Percentiles rank a stretch among this genome's conserved stretches.
Conservation (phyloP, 2,329 filamentous ascomycete genomes). For the Dactylonectria macrodidyma region DNA sequence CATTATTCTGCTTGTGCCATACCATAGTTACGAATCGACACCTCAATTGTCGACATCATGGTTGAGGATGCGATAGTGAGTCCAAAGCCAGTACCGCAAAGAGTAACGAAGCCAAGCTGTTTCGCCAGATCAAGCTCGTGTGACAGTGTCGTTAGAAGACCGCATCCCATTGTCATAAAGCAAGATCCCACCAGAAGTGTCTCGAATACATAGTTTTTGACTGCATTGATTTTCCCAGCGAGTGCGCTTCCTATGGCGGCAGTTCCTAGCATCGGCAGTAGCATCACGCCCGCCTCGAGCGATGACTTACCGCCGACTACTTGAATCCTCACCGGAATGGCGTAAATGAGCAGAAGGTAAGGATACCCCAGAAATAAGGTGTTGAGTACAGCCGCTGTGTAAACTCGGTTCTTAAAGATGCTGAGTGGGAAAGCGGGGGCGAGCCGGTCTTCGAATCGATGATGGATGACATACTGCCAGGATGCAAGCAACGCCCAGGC, state of each 20-base stretch:
- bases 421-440: constrained; percentile 62
- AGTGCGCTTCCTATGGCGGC: constrained; percentile 62
- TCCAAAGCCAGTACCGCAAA: constrained; percentile 69
- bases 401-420: constrained; percentile 64
- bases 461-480: constrained; percentile 49
- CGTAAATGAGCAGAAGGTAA: constrained; percentile 64
- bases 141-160: constrained; percentile 58
- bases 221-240: constrained; percentile 59
- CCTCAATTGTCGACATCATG: constrained; percentile 60
- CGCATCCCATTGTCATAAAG: constrained; percentile 63
- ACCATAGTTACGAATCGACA: constrained; percentile 63
- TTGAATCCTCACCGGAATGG: constrained; percentile 65
- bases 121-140: constrained; percentile 57
- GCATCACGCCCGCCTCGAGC: constrained; percentile 64
- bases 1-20: constrained; percentile 30
- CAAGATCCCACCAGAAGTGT: constrained; percentile 59
- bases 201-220: constrained; percentile 59
- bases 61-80: constrained; percentile 64
- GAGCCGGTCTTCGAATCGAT: constrained; percentile 47
- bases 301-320: constrained; percentile 63
- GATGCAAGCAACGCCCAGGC: constrained; percentile 47
- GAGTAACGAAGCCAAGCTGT: constrained; percentile 63
- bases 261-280: constrained; percentile 67
- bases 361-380: constrained; percentile 66
- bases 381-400: constrained; percentile 58